Conservation (phyloP, 345 rosid species). For the Brassica juncea region DNA sequence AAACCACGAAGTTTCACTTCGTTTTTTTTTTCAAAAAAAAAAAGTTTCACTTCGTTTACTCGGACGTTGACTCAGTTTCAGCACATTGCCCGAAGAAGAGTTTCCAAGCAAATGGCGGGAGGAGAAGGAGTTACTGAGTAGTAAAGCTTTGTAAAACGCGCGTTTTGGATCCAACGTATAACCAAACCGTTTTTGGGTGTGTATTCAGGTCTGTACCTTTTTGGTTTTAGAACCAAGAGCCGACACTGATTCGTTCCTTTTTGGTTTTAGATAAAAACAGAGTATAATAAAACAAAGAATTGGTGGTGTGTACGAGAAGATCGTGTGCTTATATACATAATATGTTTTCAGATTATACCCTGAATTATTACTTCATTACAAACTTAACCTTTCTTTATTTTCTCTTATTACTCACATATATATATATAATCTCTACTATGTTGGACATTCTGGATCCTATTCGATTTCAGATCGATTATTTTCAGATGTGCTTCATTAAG, state of each 20-base stretch:
- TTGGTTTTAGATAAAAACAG: neutral
- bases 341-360: conserved; percentile 15
- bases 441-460: too few relatives aligned
- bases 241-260: conserved; percentile 54
- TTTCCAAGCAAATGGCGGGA: conserved; percentile 21
- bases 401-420: neutral
- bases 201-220: neutral
- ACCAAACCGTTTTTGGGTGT: neutral
- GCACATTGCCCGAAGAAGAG: conserved; percentile 32
- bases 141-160: conserved; percentile 5
- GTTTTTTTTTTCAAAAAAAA: too few relatives aligned
- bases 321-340: conserved; percentile 28
- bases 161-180: conserved; percentile 26
- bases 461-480: too few relatives aligned
- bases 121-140: neutral
- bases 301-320: conserved; percentile 32
- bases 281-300: conserved; percentile 9
- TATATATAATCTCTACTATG: too few relatives aligned
- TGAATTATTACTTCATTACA: neutral
- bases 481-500: too few relatives aligned
- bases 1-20: neutral
- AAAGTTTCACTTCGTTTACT: conserved; percentile 18
- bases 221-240: conserved; percentile 46
- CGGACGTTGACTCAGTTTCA: conserved; percentile 38
- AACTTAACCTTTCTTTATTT: neutral